Conservation (phyloP, 768 basidiomycete species). For the Pisolithus sp. region DNA sequence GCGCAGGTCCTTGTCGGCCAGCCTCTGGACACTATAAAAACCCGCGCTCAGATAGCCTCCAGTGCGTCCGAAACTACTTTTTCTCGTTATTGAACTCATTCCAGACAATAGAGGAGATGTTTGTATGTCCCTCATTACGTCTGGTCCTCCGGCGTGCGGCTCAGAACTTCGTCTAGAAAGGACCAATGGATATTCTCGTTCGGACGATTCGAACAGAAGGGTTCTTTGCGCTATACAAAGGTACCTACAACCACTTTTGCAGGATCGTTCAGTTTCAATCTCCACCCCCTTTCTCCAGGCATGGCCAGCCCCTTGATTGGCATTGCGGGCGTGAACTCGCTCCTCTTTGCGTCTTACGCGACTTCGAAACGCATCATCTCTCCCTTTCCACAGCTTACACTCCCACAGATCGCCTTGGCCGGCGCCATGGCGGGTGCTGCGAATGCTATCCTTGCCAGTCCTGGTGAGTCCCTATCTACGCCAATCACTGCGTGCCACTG, state of each 20-base stretch:
- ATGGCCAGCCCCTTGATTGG: slow-evolving; percentile 90
- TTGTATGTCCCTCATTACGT: slow-evolving; percentile 48
- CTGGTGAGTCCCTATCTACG: slow-evolving; percentile 43
- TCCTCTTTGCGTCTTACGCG: slow-evolving; percentile 90
- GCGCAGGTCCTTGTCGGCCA: slow-evolving; percentile 95
- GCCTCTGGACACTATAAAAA: slow-evolving; percentile 84
- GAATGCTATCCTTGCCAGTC: slow-evolving; percentile 87
- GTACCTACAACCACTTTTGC: slow-evolving; percentile 30
- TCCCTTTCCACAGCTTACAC: slow-evolving; percentile 78
- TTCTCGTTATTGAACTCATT: background rate
- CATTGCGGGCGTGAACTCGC: slow-evolving; percentile 92
- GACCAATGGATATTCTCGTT: slow-evolving; percentile 83
- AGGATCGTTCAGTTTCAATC: background rate
- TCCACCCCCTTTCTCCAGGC: slow-evolving; percentile 39
- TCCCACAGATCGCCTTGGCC: slow-evolving; percentile 75
- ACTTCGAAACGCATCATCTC: slow-evolving; percentile 76
- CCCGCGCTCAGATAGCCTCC: slow-evolving; percentile 80
- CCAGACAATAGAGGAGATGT: slow-evolving; percentile 64
- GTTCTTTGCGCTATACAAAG: slow-evolving; percentile 91
- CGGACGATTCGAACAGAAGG: slow-evolving; percentile 86
- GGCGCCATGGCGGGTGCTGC: slow-evolving; percentile 91
- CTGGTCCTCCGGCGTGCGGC: background rate
- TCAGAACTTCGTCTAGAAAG: slow-evolving; percentile 54
- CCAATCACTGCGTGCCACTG: background rate
- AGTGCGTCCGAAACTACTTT: slow-evolving; percentile 38